Evolutionary conservation across 768 basidiomycete species (phyloP).

Genomic region (Butyriboletus loyo): DNA sequence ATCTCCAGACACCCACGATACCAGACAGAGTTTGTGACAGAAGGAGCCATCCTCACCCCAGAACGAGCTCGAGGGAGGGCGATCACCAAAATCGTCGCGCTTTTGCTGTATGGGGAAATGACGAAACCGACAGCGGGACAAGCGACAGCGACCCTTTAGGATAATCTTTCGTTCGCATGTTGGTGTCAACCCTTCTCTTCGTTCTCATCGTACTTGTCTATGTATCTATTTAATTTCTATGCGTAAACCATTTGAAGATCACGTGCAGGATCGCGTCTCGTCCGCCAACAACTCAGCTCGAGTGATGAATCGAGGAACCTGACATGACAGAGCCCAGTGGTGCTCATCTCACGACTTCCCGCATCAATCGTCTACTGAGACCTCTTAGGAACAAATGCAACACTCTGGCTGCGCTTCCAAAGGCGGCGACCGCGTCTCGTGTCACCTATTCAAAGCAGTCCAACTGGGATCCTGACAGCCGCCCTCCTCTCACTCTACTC

Average conservation of each 20-base stretch:
- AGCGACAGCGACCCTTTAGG: conserved; percentile 61
- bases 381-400: conserved; percentile 48
- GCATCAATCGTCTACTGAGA: conserved; percentile 44
- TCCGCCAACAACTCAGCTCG: background rate
- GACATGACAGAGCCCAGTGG: conserved; percentile 14
- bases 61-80: conserved; percentile 16
- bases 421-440: conserved; percentile 15
- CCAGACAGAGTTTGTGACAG: conserved; percentile 28
- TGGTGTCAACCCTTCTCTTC: background rate
- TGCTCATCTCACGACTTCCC: conserved; percentile 36
- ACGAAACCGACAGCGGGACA: conserved; percentile 83
- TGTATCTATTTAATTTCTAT: background rate
- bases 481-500: conserved; percentile 38
- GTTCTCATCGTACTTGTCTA: conserved; percentile 7
- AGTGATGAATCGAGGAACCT: conserved; percentile 17
- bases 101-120: conserved; percentile 86
- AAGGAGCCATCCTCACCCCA: conserved; percentile 9
- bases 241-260: background rate
- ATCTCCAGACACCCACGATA: conserved; percentile 60
- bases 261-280: conserved; percentile 16
- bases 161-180: background rate
- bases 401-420: conserved; percentile 30
- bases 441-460: conserved; percentile 16
- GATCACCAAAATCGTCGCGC: conserved; percentile 44
- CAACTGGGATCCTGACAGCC: conserved; percentile 18